Base-by-base conservation (phyloP, 2,329 filamentous ascomycete genomes). In the Fusarium foetens region DNA sequence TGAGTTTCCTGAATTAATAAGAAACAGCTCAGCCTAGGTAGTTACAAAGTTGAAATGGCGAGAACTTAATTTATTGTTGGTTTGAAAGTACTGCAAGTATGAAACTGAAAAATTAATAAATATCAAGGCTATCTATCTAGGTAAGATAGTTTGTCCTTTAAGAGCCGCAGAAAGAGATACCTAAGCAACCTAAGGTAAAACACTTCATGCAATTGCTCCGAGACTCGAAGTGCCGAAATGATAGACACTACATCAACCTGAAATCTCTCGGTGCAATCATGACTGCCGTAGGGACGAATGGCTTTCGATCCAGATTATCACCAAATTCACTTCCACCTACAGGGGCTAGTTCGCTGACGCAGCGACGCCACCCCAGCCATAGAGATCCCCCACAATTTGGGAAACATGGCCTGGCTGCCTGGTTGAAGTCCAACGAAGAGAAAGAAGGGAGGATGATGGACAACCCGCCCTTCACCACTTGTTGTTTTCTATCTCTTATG, bases 291-390 rank as follows among this genome's bases (percentile, higher is more conserved):
- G 14, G 27, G 29, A n/a, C 21, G n/a, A 17, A 25, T 36, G 31
- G 48, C 33, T 27, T 38, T 21, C 10, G 23, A 52, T 38, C 23
- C 19, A n/a, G 16, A 36, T 52, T 21, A 21, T 38, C 23, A 52
- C 33, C 21, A 52, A 35, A 48, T 29, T 45, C 41, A 54, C 54
- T 57, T 42, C 46, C 46, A 58, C 39, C 68, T 57, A 69, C 69
- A 70, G 60, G 59, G 59, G 64, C 52, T 62, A 11, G 21, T 61
- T 59, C 38, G 63, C 69, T 65, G 60, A 66, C 58, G 49, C 69
- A 71, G 53, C 38, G 42, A 65, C 55, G 72, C 72, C 70, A 71
- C 72, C 63, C 63, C 61, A 57, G 54, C 38, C 45, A 60, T 65
- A 66, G 58, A 58, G 68, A 51, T 67, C 57, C 72, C 71, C 67